These are phyloP conservation scores for Lipomyces orientalis DNA, from an alignment of 805 yeast genomes.

Conservation along the genomic window DNA sequence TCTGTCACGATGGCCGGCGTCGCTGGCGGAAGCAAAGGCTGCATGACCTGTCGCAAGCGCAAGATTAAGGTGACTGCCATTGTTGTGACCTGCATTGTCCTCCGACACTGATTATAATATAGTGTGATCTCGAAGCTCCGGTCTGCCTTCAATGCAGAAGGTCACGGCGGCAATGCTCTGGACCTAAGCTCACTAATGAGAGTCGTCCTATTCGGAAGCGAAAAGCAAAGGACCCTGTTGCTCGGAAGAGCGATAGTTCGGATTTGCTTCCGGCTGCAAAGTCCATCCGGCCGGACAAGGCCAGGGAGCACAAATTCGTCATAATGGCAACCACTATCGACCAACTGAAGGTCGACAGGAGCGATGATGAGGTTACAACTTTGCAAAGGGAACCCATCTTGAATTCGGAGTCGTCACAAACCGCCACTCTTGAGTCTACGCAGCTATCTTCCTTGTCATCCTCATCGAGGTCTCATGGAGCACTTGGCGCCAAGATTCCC, in stretches of 20 bases:
- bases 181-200: not conserved
- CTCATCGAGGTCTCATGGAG: too few relatives aligned
- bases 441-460: too few relatives aligned
- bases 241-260: too few relatives aligned
- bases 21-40: constrained; percentile 12
- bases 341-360: not conserved
- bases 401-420: too few relatives aligned
- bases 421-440: too few relatives aligned
- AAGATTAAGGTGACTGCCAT: constrained; percentile 12
- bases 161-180: constrained; percentile 16
- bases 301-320: constrained; percentile 10
- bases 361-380: too few relatives aligned
- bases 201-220: too few relatives aligned
- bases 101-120: not conserved
- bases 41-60: constrained; percentile 7
- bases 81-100: too few relatives aligned
- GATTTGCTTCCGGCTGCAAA: not conserved
- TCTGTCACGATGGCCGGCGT: too few relatives aligned
- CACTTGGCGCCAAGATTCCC: not conserved
- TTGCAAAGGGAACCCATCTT: too few relatives aligned
- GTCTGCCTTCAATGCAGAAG: constrained; percentile 10
- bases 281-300: not conserved
- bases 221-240: not conserved
- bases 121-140: constrained; percentile 13
- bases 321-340: not conserved